phyloP scores from a whole-genome alignment of 2,329 filamentous ascomycete species.

The Fusarium mundagurra region DNA sequence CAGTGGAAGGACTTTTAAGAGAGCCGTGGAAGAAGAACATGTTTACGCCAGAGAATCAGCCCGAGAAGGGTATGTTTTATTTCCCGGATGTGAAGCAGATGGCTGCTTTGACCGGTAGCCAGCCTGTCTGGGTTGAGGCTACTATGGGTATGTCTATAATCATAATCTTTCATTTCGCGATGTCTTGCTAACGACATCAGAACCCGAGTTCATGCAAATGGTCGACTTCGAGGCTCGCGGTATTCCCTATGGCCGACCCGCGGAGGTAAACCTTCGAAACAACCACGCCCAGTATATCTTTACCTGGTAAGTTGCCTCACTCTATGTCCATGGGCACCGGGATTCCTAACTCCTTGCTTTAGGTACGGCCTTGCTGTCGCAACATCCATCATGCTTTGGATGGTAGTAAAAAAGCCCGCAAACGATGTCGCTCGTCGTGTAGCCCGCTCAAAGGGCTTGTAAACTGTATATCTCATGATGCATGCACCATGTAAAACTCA shows the following conservation, averaged over 20 bases:
- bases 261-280: conserved; percentile 93
- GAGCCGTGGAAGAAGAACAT: conserved; percentile 97
- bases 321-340: not conserved
- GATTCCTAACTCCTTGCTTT: not conserved
- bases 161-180: not conserved
- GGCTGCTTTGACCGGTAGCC: conserved; percentile 82
- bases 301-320: conserved; percentile 78
- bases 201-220: conserved; percentile 79
- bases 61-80: conserved; percentile 87
- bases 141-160: conserved; percentile 77
- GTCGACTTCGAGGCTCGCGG: conserved; percentile 82
- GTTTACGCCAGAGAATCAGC: conserved; percentile 92
- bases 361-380: conserved; percentile 89
- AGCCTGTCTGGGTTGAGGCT: conserved; percentile 94
- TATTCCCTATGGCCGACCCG: conserved; percentile 85
- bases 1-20: conserved; percentile 83
- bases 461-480: conserved; percentile 20
- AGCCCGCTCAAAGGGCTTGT: conserved; percentile 43
- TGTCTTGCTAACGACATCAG: conserved; percentile 54
- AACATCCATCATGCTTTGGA: conserved; percentile 95
- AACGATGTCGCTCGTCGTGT: conserved; percentile 78
- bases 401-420: conserved; percentile 89
- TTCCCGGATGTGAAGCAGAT: conserved; percentile 95
- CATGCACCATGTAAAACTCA: conserved; percentile 37
- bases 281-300: conserved; percentile 99